These are phyloP conservation scores for Leccinum disarticulatum DNA, from an alignment of 768 basidiomycete genomes.

Conservation along the genomic window DNA sequence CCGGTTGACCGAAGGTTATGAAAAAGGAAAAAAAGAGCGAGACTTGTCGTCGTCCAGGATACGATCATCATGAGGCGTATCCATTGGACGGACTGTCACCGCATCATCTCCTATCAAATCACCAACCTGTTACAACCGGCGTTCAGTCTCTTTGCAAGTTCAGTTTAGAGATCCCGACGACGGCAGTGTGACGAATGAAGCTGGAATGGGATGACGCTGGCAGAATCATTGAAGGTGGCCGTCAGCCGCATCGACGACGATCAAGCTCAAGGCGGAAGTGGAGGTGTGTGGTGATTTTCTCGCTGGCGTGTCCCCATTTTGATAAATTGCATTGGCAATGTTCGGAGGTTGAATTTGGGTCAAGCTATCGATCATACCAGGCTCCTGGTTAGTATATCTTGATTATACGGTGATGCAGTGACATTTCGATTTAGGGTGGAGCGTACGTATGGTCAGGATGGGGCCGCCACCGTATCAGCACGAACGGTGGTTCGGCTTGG, in stretches of 20 bases:
- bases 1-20: background rate
- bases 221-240: background rate
- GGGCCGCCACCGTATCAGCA: background rate
- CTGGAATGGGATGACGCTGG: background rate
- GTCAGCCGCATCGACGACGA: background rate
- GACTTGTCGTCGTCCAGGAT: conserved; percentile 3
- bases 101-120: background rate
- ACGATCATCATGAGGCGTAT: background rate
- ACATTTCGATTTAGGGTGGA: background rate
- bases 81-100: background rate
- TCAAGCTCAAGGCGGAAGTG: background rate
- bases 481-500: background rate
- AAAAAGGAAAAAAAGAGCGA: background rate
- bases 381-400: background rate
- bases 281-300: background rate
- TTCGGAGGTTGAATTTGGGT: background rate
- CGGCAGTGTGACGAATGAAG: background rate
- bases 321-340: background rate
- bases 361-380: background rate
- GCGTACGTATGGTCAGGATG: background rate
- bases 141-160: background rate
- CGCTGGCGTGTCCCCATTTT: background rate
- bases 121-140: background rate
- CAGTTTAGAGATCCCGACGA: background rate
- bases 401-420: background rate